Percentiles rank a stretch among this genome's conserved stretches.
These are phyloP conservation scores for Tarenaya hassleriana DNA, from an alignment of 345 rosid species.

Conservation along the genomic window DNA sequence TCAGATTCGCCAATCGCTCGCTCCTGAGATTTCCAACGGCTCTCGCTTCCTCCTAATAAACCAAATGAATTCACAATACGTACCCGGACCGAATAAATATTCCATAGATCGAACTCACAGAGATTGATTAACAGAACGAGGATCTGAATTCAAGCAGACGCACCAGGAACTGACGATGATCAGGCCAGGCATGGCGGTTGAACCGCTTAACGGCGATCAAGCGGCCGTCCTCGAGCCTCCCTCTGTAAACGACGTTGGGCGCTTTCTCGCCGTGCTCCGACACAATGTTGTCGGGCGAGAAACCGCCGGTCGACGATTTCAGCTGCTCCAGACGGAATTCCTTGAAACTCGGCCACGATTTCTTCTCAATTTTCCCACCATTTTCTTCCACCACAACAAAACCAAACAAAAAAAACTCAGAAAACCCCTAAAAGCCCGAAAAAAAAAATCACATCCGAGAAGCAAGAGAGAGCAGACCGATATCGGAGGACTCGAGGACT, in stretches of 20 bases:
- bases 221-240: conserved; percentile 51
- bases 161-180: conserved; percentile 62
- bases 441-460: not conserved
- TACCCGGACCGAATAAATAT: not conserved
- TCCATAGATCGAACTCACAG: not conserved
- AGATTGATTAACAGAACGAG: not conserved
- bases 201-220: conserved; percentile 66
- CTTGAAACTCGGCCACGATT: conserved; percentile 45
- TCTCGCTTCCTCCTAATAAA: conserved; percentile 65
- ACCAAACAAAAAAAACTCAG: not conserved
- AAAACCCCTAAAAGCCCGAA: not conserved
- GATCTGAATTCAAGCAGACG: conserved; percentile 7
- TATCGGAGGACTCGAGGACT: conserved; percentile 54
- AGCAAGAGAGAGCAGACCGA: conserved; percentile 34
- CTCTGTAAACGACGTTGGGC: conserved; percentile 65
- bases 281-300: conserved; percentile 50
- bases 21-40: conserved; percentile 78
- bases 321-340: conserved; percentile 57
- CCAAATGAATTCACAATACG: not conserved
- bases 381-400: conserved; percentile 36
- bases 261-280: conserved; percentile 68
- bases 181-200: conserved; percentile 61
- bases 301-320: conserved; percentile 51
- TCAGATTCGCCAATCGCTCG: conserved; percentile 74
- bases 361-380: conserved; percentile 42